phyloP scores from a whole-genome alignment of 2,329 filamentous ascomycete genomes.

The Epichloe brachyelytri region DNA sequence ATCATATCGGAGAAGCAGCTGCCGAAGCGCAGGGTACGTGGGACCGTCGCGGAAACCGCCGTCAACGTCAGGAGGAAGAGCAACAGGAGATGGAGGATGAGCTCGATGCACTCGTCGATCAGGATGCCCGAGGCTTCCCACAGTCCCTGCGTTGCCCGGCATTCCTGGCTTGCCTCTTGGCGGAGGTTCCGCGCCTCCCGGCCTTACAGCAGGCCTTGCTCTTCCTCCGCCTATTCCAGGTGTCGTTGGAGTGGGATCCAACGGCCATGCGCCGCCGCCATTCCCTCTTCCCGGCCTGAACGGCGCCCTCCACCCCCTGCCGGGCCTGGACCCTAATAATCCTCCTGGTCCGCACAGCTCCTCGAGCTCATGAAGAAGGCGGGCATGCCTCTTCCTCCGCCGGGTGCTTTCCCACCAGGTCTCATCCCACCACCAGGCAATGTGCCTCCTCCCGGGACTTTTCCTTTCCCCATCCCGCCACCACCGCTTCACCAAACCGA shows the following conservation, averaged over 20 bases:
- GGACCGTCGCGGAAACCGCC: conserved; percentile 65
- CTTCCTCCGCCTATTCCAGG: conserved; percentile 35
- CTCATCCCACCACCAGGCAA: conserved; percentile 28
- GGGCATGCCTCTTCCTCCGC: conserved; percentile 47
- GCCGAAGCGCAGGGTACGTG: conserved; percentile 93
- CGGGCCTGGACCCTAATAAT: conserved; percentile 45
- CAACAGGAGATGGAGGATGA: conserved; percentile 91
- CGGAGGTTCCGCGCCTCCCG: conserved; percentile 22
- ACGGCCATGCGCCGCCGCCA: conserved; percentile 33
- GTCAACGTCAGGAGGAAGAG: conserved; percentile 79
- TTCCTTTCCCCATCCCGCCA: conserved; percentile 22
- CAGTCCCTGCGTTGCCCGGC: conserved; percentile 36
- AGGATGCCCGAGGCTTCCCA: conserved; percentile 49
- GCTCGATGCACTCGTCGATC: conserved; percentile 81
- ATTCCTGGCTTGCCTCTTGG: conserved; percentile 47
- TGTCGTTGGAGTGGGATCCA: conserved; percentile 32
- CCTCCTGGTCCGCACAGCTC: conserved; percentile 46
- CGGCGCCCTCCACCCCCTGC: conserved; percentile 34
- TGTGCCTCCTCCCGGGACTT: conserved; percentile 21
- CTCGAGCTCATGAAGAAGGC: conserved; percentile 54
- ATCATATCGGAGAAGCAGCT: conserved; percentile 87
- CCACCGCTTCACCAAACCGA: conserved; percentile 25
- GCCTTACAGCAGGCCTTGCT: conserved; percentile 30
- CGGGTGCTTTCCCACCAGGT: conserved; percentile 30
- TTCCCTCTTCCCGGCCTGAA: conserved; percentile 38